These are phyloP conservation scores for Phallus indusiatus DNA, from an alignment of 768 basidiomycete species.

Conservation along the genomic window DNA sequence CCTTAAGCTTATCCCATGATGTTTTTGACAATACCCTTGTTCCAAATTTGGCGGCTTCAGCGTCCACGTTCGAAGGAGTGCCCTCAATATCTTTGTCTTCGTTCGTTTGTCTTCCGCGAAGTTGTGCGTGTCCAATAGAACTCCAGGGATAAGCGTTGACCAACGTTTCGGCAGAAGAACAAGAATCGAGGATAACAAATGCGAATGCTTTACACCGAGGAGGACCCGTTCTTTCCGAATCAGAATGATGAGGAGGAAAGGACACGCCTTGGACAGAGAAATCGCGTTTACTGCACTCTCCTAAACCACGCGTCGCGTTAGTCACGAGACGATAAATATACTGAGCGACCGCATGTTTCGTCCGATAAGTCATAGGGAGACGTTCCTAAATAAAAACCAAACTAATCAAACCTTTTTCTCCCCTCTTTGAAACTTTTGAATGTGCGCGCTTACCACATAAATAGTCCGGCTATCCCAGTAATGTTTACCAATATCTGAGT, in stretches of 20 bases:
- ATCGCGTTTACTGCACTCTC: neutral
- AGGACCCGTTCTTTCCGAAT: constrained; percentile 31
- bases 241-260: constrained; percentile 56
- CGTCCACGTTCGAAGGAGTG: constrained; percentile 3
- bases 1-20: constrained; percentile 54
- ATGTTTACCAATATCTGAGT: constrained; percentile 28
- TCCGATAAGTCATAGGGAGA: constrained; percentile 48
- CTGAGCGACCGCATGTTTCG: constrained; percentile 37
- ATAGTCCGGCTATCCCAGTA: constrained; percentile 54
- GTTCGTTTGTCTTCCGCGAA: neutral
- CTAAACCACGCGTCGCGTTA: neutral
- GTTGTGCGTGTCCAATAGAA: neutral
- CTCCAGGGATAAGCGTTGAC: constrained; percentile 57
- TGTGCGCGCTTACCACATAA: constrained; percentile 48
- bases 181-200: constrained; percentile 44
- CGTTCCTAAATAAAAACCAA: constrained; percentile 46
- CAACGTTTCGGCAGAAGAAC: constrained; percentile 32
- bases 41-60: constrained; percentile 46
- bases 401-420: neutral
- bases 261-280: constrained; percentile 40
- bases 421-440: neutral
- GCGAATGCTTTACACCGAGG: constrained; percentile 71
- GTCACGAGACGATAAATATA: constrained; percentile 33
- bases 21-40: constrained; percentile 47
- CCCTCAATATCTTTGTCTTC: neutral